Evolutionary conservation across 805 yeast genomes (phyloP).

Genomic region (Myxozyma neotropica): DNA sequence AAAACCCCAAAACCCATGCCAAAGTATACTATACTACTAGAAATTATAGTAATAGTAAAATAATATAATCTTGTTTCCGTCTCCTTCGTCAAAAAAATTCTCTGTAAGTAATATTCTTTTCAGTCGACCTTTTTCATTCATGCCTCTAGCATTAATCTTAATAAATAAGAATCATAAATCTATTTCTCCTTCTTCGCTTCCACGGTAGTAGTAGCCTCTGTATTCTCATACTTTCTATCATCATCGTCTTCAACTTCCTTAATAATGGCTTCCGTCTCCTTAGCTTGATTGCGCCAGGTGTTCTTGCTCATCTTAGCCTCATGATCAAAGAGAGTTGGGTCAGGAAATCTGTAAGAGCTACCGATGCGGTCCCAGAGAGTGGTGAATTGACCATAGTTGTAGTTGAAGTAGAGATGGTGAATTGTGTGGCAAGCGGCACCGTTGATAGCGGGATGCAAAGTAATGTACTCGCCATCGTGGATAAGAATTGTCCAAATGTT

Average conservation of each 20-base stretch:
- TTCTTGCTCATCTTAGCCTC: conserved; percentile 56
- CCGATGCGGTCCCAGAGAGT: conserved; percentile 98
- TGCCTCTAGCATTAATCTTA: too few relatives aligned
- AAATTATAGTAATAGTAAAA: too few relatives aligned
- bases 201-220: neutral
- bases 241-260: conserved; percentile 72
- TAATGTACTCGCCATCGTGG: conserved; percentile 95
- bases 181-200: conserved; percentile 13
- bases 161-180: too few relatives aligned
- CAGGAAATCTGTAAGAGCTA: conserved; percentile 90
- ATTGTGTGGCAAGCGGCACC: conserved; percentile 99
- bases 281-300: conserved; percentile 71
- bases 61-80: too few relatives aligned
- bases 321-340: conserved; percentile 76
- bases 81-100: too few relatives aligned
- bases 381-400: conserved; percentile 97
- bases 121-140: too few relatives aligned
- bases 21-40: too few relatives aligned
- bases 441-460: conserved; percentile 89
- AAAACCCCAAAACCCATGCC: too few relatives aligned
- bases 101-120: too few relatives aligned
- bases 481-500: conserved; percentile 99
- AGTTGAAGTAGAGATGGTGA: conserved; percentile 95
- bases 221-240: conserved; percentile 24
- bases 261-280: conserved; percentile 77